A percentile compares a stretch with the other conserved stretches of the same genome.
Conservation (phyloP, 495 filamentous ascomycete genomes). For the Cladorrhinum samala region DNA sequence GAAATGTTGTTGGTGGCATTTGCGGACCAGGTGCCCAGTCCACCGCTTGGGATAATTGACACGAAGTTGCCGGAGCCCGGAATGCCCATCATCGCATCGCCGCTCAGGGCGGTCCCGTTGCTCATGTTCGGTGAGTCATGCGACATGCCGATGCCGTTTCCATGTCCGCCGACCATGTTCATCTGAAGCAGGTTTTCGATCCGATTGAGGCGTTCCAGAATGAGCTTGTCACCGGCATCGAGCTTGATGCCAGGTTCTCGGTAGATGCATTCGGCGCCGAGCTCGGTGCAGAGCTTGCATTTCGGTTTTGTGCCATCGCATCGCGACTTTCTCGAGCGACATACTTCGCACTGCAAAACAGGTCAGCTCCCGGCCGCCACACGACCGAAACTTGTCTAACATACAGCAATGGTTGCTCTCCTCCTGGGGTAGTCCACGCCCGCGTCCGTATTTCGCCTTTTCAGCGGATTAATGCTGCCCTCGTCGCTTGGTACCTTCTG, state of each 20-base stretch:
- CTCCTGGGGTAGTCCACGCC: conserved; percentile 62
- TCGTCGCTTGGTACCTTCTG: conserved; percentile 45
- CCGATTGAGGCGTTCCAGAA: conserved; percentile 66
- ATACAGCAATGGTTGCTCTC: conserved; percentile 66
- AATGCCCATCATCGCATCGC: conserved; percentile 52
- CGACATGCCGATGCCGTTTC: conserved; percentile 36
- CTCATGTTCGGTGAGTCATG: conserved; percentile 63
- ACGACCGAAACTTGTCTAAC: conserved; percentile 22
- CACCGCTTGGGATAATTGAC: conserved; percentile 56
- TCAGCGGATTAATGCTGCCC: conserved; percentile 45
- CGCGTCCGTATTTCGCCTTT: conserved; percentile 61
- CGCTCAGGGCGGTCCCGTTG: conserved; percentile 60
- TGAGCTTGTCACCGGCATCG: conserved; percentile 79
- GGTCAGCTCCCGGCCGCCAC: conserved; percentile 18
- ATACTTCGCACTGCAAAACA: conserved; percentile 68
- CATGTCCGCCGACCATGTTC: conserved; percentile 46
- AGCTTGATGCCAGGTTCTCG: conserved; percentile 82
- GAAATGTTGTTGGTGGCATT: conserved; percentile 61
- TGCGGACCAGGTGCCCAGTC: conserved; percentile 67
- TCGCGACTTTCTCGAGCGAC: conserved; percentile 73
- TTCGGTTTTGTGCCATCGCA: conserved; percentile 80
- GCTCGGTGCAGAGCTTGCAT: conserved; percentile 74
- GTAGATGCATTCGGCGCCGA: conserved; percentile 78
- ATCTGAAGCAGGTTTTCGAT: conserved; percentile 75
- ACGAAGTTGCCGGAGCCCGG: conserved; percentile 40